phyloP scores from a whole-genome alignment of 164 flowering plant genomes.

The Hamamelis virginiana region DNA sequence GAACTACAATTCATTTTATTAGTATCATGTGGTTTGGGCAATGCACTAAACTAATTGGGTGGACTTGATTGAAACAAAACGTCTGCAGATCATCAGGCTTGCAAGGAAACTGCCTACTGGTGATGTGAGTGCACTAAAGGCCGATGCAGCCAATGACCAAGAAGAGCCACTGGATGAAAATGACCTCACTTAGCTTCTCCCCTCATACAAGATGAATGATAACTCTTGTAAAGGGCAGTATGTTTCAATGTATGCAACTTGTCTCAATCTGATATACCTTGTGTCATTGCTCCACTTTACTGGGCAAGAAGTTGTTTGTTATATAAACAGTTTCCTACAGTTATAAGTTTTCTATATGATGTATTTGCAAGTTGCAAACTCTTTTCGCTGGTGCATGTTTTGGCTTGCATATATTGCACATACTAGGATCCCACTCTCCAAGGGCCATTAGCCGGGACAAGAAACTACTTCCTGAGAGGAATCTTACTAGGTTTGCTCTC shows the following conservation, averaged over 20 bases:
- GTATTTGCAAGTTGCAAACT: no score
- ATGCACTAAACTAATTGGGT: no score
- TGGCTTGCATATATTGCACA: neutral
- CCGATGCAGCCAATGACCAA: constrained; percentile 30
- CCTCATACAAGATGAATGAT: neutral
- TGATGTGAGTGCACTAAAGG: constrained; percentile 54
- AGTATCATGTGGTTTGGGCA: no score
- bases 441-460: no score
- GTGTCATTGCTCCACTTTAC: no score
- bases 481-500: no score
- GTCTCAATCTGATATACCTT: neutral
- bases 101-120: constrained; percentile 93
- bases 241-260: neutral
- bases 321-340: neutral
- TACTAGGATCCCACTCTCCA: no score
- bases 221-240: neutral
- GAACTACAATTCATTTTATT: no score
- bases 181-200: constrained; percentile 64
- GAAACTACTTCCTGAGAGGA: no score
- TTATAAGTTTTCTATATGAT: no score
- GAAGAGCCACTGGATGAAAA: constrained; percentile 75
- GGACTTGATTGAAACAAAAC: constrained; percentile 6
- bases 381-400: neutral
- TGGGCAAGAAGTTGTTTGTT: no score
- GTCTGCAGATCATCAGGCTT: constrained; percentile 75